phyloP scores from a whole-genome alignment of 2,329 filamentous ascomycete genomes.

The Phialophora verrucosa region DNA sequence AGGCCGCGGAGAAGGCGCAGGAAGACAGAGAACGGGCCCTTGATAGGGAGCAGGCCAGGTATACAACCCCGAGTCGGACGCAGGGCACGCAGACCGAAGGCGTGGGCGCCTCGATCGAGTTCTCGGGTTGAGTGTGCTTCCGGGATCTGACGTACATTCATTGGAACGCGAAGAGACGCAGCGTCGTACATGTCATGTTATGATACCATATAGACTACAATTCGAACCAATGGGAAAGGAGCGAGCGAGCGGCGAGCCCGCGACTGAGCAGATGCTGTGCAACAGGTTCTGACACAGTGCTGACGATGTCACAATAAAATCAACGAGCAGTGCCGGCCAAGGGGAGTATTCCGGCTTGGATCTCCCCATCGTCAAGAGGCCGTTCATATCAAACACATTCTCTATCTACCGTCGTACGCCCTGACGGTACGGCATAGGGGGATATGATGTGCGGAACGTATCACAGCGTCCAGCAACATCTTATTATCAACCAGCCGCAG shows the following conservation, averaged over 20 bases:
- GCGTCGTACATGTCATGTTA: neutral
- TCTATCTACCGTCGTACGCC: neutral
- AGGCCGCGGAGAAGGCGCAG: conserved; percentile 42
- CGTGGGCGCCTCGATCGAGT: conserved; percentile 4
- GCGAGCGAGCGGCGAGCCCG: too few species aligned
- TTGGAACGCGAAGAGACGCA: neutral
- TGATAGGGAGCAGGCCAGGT: conserved; percentile 20
- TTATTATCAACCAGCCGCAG: neutral
- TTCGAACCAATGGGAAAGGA: neutral
- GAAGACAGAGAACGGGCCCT: conserved; percentile 30
- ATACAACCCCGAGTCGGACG: conserved; percentile 28
- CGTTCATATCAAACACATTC: neutral
- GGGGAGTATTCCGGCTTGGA: neutral
- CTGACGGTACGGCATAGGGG: neutral
- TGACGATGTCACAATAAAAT: neutral
- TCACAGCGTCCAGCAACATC: neutral
- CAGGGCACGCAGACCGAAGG: conserved; percentile 35
- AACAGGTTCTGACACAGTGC: neutral
- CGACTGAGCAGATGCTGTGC: neutral
- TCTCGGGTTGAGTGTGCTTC: conserved; percentile 8
- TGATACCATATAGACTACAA: neutral
- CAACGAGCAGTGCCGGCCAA: neutral
- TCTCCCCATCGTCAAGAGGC: neutral
- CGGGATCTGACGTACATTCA: neutral
- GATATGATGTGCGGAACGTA: neutral